Base-by-base conservation (phyloP, 2,329 filamentous ascomycete species). In the Fusarium redolens region DNA sequence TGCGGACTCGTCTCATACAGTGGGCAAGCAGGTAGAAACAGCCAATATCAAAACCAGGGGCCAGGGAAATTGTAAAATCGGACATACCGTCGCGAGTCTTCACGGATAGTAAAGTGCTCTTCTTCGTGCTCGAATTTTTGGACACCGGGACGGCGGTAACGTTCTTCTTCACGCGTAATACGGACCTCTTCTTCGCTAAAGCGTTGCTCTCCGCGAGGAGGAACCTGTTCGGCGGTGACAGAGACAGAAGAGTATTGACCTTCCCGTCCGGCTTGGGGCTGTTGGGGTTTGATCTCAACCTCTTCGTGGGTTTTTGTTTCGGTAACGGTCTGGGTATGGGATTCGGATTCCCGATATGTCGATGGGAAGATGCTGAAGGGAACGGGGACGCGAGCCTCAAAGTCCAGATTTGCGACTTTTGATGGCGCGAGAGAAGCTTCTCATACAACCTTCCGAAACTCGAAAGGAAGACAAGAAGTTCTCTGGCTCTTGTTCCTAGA, bases 331-430 rank as follows among this genome's bases (percentile, higher is more conserved):
- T 88, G 87, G 86, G 88, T 81, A 75, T 83, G 80, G 72, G 79
- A 78, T 75, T 83, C 83, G 81, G 82, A 83, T 83, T 88, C 88
- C 84, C 93, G 91, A 91, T 98, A 98, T 87, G 95, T 94, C 86
- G 95, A 97, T 89, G 96, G 96, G 92, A 98, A 98, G 93, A 98
- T 93, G 93, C 95, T 98, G 92, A 98, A 97, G 88, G 96, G 96
- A 87, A 98, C 96, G 90, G 96, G 94, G 87, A 98, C 93, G 87
- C 95, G 93, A 88, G 95, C 95, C 93, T 97, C 95, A 96, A 97
- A 98, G 94, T 98, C 95, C 95, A 98, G 95, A 89, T 94, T 98
- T 94, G 88, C 94, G 92, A 92, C 91, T 92, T 93, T 91, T 91
- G 79, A 83, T 84, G 85, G 86, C 87, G 91, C 85, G 83, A 85